Evolutionary conservation across 176 grass and related monocot species (phyloP), one percentile per base, ranked within the genome.

Genomic region (Elymus sibiricus): DNA sequence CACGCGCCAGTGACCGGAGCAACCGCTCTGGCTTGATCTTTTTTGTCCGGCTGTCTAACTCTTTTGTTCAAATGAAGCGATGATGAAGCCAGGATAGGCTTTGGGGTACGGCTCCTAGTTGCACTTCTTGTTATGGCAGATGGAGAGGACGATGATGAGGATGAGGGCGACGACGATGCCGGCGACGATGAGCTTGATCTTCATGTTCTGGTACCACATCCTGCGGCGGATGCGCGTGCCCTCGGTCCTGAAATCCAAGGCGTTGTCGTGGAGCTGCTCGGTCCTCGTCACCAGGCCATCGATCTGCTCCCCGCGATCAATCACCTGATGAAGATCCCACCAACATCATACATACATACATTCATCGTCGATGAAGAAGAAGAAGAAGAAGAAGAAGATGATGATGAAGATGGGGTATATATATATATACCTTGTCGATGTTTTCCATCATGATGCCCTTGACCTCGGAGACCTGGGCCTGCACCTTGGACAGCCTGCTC

Each of bases 131-230:
- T 16, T 53, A 53, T 89, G 81, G 88, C 92, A 92, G 82, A 97
- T 34, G 0, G 92, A 94, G 38, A 97, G 68, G 74, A 97, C 77
- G 71, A 94, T 91, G 82, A 97, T 82, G 80, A 97, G 92, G 69
- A 97, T 93, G 40, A 97, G 74, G 10, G 89, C 93, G n/a, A 88
- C 40, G 16, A 91, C 11, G 34, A 98, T 91, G 77, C 87, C 91
- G 3, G 90, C 58, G 3, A 95, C 89, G 25, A 98, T 93, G 39
- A 93, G 43, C 62, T 98, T 95, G 4, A 98, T 82, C 90, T 98
- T 98, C 95, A 95, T 98, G 85, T 98, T 98, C 76, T 98, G 93
- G 1, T 87, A 39, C 95, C 95, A 98, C 95, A 98, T 98, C 60
- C 90, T 98, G 59, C 87, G 92, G 37, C 91, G 78, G 43, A 95